These are phyloP conservation scores for Cryptococcus sp. DNA, from an alignment of 1,284 basidiomycete species.

Conservation along the genomic window DNA sequence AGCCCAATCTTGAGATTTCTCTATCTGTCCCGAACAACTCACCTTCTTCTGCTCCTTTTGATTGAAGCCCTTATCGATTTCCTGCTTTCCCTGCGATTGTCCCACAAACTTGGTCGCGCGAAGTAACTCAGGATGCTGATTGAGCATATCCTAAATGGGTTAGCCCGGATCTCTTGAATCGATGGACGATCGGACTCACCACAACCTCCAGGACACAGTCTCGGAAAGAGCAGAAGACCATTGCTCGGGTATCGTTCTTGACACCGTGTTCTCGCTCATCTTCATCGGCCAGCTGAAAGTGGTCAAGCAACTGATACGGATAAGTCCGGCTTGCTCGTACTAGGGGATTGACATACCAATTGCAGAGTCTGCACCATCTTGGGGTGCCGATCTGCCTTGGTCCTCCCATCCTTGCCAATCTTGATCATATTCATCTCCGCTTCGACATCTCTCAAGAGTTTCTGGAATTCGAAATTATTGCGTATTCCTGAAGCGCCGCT, in stretches of 20 bases:
- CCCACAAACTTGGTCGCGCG: slow-evolving; percentile 83
- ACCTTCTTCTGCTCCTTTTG: slow-evolving; percentile 91
- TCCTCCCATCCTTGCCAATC: slow-evolving; percentile 44
- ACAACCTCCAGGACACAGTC: slow-evolving; percentile 90
- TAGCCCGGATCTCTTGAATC: neutral
- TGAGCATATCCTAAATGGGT: slow-evolving; percentile 56
- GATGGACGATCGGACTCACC: slow-evolving; percentile 32
- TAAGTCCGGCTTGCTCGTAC: neutral
- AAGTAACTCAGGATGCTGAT: slow-evolving; percentile 66
- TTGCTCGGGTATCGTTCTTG: slow-evolving; percentile 66
- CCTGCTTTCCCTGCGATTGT: slow-evolving; percentile 75
- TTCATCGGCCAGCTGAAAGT: slow-evolving; percentile 64
- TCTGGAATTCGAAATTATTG: slow-evolving; percentile 43
- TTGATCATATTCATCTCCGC: slow-evolving; percentile 36
- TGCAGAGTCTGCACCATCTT: slow-evolving; percentile 84
- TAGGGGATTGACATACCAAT: slow-evolving; percentile 48
- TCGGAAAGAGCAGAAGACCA: slow-evolving; percentile 91
- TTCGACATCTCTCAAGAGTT: slow-evolving; percentile 42
- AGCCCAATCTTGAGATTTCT: neutral
- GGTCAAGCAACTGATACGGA: slow-evolving; percentile 57
- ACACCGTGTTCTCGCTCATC: slow-evolving; percentile 51
- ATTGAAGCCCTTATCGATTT: slow-evolving; percentile 72
- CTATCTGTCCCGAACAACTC: too few species aligned
- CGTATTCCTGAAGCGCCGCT: slow-evolving; percentile 26
- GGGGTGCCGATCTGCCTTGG: slow-evolving; percentile 60